These are phyloP conservation scores for Limnomonas spitsbergensis DNA, from an alignment of 139 green algal species.

Conservation along the genomic window DNA sequence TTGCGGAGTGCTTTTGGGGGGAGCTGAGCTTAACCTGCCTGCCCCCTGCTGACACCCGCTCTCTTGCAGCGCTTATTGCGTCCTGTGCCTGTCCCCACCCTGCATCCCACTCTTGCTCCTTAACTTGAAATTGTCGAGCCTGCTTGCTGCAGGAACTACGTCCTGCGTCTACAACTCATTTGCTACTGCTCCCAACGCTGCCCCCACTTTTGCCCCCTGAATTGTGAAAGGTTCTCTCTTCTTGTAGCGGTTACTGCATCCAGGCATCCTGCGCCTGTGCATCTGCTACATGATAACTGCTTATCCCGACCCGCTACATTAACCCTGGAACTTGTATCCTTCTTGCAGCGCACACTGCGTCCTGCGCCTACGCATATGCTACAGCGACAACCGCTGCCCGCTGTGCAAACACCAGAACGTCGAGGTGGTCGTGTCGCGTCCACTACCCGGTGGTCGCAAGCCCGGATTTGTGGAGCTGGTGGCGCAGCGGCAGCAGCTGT, in stretches of 20 bases:
- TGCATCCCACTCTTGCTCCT: no score
- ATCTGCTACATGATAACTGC: background rate
- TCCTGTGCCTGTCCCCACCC: no score
- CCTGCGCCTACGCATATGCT: conserved; percentile 66
- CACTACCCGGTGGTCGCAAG: conserved; percentile 5
- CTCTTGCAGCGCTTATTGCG: no score
- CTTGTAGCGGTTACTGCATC: no score
- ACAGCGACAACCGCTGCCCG: conserved; percentile 57
- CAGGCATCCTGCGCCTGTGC: background rate
- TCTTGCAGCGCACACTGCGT: conserved; percentile 41
- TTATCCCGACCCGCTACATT: background rate
- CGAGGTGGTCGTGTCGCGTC: conserved; percentile 55
- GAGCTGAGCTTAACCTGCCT: no score
- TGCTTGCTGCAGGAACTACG: no score
- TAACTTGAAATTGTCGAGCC: no score
- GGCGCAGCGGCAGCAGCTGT: background rate
- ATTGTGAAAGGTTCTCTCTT: no score
- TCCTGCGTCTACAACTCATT: background rate
- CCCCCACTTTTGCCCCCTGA: no score
- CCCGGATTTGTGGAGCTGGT: background rate
- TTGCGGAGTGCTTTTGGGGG: no score
- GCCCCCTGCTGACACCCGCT: no score
- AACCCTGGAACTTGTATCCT: background rate
- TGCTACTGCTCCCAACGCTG: background rate
- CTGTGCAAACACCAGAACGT: conserved; percentile 65